Base-by-base conservation (phyloP, 225 moss, liverwort and hornwort species). In the Pseudisothecium myosuroides region DNA sequence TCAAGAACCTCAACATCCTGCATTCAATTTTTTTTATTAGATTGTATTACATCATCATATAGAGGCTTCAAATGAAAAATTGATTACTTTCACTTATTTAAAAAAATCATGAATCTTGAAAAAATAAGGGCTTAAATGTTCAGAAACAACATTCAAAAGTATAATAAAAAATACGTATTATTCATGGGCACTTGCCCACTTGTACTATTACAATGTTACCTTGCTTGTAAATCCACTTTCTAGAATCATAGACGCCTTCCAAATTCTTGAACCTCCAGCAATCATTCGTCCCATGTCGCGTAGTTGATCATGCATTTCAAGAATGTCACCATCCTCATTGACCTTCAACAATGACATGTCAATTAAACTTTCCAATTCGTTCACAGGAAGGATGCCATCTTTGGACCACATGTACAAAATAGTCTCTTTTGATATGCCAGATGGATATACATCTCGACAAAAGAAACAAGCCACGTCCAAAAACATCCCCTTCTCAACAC, bases 101-200 rank as follows among this genome's bases (percentile, higher is more conserved):
- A 45, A 2, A 72, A 72, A 72, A 0, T 72, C 17, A 28, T 10
- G 6, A 72, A 28, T 72, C 27, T 72, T 43, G 1, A 43, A 9
- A 16, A 5, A 72, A 9, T 43, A 16, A 17, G 16, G 72, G 2
- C 3, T 43, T 2, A 2, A 28, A 43, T 27, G 5, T 28, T 72
- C 0, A 72, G 9, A 28, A 28, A 16, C 17, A 10, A 28, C 10
- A 72, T 72, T 43, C 3, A 71, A 16, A 72, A 15, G 16, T 5
- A 72, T 16, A 26, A 0, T 10, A 24, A 1, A 9, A 9, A 43
- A 27, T n/a, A n/a, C 1, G 10, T 17, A 43, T 16, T 72, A 3
- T 27, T 27, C 16, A 8, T 15, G 5, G 0, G 0, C 1, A 24
- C 10, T 18, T 37, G 20, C 11, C 3, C 0, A 36, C 14, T 69